Conservation (phyloP, 495 filamentous ascomycete genomes). For the Xylaria bambusicola region DNA sequence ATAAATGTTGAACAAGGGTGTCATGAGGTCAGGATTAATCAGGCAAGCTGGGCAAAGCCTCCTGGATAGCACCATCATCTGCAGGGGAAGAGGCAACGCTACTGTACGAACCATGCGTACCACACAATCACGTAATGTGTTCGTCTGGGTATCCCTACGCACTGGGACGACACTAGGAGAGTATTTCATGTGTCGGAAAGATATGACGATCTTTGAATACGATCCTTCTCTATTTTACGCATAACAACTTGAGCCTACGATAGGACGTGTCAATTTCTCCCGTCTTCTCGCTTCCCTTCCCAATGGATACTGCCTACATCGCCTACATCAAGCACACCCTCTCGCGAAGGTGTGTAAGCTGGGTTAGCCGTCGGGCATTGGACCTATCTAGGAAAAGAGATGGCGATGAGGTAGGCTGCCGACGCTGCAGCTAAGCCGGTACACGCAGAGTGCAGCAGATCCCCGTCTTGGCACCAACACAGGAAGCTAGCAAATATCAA, state of each 20-base stretch:
- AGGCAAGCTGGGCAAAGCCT: not conserved
- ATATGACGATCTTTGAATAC: no score
- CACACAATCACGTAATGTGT: not conserved
- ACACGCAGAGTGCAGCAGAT: not conserved
- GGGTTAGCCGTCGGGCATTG: not conserved
- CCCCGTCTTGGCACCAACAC: not conserved
- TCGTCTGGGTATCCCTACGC: not conserved
- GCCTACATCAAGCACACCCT: no score
- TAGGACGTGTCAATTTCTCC: no score
- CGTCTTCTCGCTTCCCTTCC: no score
- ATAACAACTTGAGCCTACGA: no score
- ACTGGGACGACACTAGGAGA: no score
- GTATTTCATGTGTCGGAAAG: not conserved
- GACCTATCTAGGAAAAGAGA: not conserved
- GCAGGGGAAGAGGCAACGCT: not conserved
- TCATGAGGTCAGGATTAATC: conserved; percentile 16
- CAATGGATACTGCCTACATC: no score
- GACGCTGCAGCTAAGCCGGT: not conserved
- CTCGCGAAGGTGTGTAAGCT: conserved; percentile 11
- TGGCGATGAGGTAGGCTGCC: not conserved
- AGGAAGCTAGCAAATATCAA: not conserved
- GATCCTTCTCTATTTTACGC: no score
- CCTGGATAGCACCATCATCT: not conserved
- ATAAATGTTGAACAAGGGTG: not conserved
- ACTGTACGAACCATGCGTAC: not conserved